Evolutionary conservation across 1,284 basidiomycete species (phyloP).

Genomic region (Apiotrichum laibachii): DNA sequence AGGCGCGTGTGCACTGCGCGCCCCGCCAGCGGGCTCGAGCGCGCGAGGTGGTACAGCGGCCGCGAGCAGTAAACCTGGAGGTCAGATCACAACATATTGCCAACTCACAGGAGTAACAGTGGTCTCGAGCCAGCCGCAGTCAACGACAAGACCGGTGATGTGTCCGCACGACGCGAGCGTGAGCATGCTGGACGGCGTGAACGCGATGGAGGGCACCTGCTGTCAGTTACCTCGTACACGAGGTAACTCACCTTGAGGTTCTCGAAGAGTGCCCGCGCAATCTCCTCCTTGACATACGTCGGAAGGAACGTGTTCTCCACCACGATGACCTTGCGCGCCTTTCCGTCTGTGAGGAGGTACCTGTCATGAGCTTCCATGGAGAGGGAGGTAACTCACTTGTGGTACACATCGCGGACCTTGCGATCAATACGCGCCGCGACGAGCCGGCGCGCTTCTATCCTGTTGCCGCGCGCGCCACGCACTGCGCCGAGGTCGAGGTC

Average conservation of each 20-base stretch:
- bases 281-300: conserved; percentile 76
- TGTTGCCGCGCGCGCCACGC: conserved; percentile 30
- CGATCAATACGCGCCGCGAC: conserved; percentile 67
- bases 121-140: conserved; percentile 86
- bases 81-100: neutral
- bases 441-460: conserved; percentile 68
- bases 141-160: conserved; percentile 87
- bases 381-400: conserved; percentile 64
- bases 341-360: conserved; percentile 86
- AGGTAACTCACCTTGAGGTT: conserved; percentile 69
- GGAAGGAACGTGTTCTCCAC: conserved; percentile 87
- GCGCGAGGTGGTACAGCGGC: conserved; percentile 74
- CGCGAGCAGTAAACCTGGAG: conserved; percentile 79
- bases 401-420: conserved; percentile 72
- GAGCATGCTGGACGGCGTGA: conserved; percentile 80
- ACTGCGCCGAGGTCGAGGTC: conserved; percentile 39
- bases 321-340: conserved; percentile 86
- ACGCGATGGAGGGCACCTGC: conserved; percentile 89
- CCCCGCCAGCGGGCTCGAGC: conserved; percentile 79
- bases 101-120: conserved; percentile 74
- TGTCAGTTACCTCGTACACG: conserved; percentile 7
- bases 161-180: conserved; percentile 79
- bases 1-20: conserved; percentile 70
- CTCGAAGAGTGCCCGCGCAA: conserved; percentile 82
- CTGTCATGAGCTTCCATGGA: conserved; percentile 52